Base-by-base conservation (phyloP, 106 monocot genomes). In the Phalaenopsis equestris region DNA sequence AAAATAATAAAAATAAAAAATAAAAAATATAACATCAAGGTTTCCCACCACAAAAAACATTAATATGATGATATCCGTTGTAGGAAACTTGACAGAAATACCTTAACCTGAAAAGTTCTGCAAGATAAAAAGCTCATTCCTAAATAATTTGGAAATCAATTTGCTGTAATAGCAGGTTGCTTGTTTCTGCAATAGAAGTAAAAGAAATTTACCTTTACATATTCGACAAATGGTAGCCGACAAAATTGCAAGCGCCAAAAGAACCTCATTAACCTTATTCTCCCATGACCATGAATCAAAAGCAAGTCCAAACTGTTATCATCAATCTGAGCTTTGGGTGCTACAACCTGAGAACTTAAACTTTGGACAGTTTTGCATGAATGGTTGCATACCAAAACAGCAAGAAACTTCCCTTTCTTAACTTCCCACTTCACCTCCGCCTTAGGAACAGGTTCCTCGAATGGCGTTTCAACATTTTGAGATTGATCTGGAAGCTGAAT, bases 351-450 rank as follows among this genome's bases (percentile, higher is more conserved):
- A 72, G 90, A 89, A 78, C 90, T 90, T 56, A 90, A 81, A 86
- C 90, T 93, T 72, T 93, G 93, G 24, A 93, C 93, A 61, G 93
- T 93, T 82, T 56, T 86, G 82, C 93, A 93, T 10, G 90, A 89
- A 79, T 93, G 93, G 77, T 93, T 93, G 81, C 93, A 93, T 38
- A 89, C 84, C 78, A 93, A 67, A 42, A 93, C 42, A 45, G 88
- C 90, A 77, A 93, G 81, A 80, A 87, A 90, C 42, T 56, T 42
- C 5, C 93, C 93, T 78, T 90, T 93, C 82, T 84, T 90, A 37
- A 86, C 79, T 67, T 84, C 85, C 93, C 93, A 93, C 49, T 84
- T 85, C 61, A 89, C 87, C 48, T 89, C 93, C 57, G 80, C 37
- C 39, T 56, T 86, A 39, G 85, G 87, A 75, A 82, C 79, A 67